Conservation (phyloP, 2,329 filamentous ascomycete genomes). For the Colletotrichum sp. region DNA sequence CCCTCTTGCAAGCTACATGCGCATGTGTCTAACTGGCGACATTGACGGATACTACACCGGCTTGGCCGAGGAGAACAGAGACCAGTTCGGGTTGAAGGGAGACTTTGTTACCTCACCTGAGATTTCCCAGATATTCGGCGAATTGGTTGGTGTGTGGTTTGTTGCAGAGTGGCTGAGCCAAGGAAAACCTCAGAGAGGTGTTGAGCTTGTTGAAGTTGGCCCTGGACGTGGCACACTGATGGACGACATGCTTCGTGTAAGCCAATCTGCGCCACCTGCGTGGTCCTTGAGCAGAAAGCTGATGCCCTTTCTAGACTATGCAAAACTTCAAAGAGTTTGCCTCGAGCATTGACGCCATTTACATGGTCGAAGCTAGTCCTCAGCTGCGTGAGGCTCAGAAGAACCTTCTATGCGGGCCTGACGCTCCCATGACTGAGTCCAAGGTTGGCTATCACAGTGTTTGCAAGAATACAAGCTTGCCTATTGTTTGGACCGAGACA, state of each 20-base stretch:
- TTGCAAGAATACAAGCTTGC: slow-evolving; percentile 75
- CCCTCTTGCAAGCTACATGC: slow-evolving; percentile 94
- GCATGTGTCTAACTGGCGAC: slow-evolving; percentile 94
- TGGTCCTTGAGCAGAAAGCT: not conserved
- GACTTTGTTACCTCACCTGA: slow-evolving; percentile 98
- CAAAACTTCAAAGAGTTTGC: slow-evolving; percentile 81
- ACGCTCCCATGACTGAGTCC: slow-evolving; percentile 70
- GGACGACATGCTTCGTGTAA: slow-evolving; percentile 91
- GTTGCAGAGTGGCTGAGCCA: slow-evolving; percentile 97
- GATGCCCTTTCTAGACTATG: slow-evolving; percentile 67
- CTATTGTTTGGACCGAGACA: slow-evolving; percentile 91
- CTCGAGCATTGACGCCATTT: slow-evolving; percentile 81
- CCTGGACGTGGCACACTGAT: slow-evolving; percentile 95
- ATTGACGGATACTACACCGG: slow-evolving; percentile 93
- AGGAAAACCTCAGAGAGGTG: slow-evolving; percentile 72
- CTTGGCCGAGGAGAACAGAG: slow-evolving; percentile 68
- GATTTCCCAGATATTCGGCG: slow-evolving; percentile 96
- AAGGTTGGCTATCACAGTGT: slow-evolving; percentile 76
- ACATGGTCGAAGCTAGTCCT: slow-evolving; percentile 92
- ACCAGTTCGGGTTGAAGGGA: slow-evolving; percentile 91
- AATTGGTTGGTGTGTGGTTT: slow-evolving; percentile 93
- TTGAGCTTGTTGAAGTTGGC: slow-evolving; percentile 92
- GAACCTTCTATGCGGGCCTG: slow-evolving; percentile 77
- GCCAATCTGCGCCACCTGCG: slow-evolving; percentile 27
- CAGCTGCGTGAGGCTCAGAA: slow-evolving; percentile 80